A percentile compares a stretch with the other conserved stretches of the same genome.
phyloP scores from a whole-genome alignment of 495 filamentous ascomycete genomes.

The Penicillium flavigenum region DNA sequence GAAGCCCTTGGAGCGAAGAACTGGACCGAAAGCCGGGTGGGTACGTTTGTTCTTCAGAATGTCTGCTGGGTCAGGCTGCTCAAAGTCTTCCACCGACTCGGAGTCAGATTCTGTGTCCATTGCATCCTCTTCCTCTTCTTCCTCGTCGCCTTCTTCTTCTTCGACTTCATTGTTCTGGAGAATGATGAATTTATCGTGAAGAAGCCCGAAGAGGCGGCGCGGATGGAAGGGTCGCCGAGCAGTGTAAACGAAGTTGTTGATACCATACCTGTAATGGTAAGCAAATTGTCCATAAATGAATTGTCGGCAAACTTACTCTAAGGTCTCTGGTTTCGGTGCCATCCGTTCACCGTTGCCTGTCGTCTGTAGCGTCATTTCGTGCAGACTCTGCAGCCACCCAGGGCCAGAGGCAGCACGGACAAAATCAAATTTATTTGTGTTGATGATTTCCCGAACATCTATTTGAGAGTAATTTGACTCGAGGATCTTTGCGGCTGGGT shows the following conservation, averaged over 20 bases:
- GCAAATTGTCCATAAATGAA: not conserved
- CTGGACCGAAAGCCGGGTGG: constrained; percentile 40
- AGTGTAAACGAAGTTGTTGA: constrained; percentile 57
- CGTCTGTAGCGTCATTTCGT: constrained; percentile 48
- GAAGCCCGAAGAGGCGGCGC: constrained; percentile 45
- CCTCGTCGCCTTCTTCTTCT: constrained; percentile 35
- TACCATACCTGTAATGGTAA: constrained; percentile 40
- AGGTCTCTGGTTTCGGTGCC: constrained; percentile 56
- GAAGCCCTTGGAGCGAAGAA: constrained; percentile 50
- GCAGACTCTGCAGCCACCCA: constrained; percentile 51
- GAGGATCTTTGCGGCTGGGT: constrained; percentile 51
- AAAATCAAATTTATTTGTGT: constrained; percentile 49
- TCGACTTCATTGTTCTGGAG: constrained; percentile 45
- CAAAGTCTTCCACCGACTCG: constrained; percentile 38
- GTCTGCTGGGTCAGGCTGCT: constrained; percentile 33
- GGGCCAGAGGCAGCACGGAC: constrained; percentile 43
- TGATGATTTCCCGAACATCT: constrained; percentile 51
- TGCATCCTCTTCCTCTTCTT: constrained; percentile 36
- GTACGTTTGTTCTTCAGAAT: constrained; percentile 47
- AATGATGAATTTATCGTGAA: constrained; percentile 57
- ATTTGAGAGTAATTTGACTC: constrained; percentile 46
- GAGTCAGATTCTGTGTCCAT: constrained; percentile 40
- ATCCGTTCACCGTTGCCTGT: constrained; percentile 44
- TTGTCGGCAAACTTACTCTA: constrained; percentile 42
- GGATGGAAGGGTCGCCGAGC: constrained; percentile 55